Evolutionary conservation across 2,329 filamentous ascomycete genomes (phyloP).

Genomic region (Botrytis sinoallii): DNA sequence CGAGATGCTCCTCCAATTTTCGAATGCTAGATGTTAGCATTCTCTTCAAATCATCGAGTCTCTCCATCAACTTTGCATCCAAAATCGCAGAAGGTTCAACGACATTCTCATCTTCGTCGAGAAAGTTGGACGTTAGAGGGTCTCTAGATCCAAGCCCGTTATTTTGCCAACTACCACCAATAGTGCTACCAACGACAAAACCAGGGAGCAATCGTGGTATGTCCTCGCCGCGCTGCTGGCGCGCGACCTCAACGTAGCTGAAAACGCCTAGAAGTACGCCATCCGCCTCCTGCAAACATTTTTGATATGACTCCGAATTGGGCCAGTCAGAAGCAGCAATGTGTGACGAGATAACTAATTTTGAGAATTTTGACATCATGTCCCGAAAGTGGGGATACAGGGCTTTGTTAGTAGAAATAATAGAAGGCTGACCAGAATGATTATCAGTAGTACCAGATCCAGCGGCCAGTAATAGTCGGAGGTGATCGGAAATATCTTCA

Average conservation of each 20-base stretch:
- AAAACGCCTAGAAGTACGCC: constrained; percentile 91
- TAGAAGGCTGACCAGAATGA: constrained; percentile 97
- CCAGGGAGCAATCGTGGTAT: constrained; percentile 91
- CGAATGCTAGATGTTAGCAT: constrained; percentile 83
- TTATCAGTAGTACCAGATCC: constrained; percentile 98
- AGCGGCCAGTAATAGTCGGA: constrained; percentile 88
- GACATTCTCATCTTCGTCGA: constrained; percentile 74
- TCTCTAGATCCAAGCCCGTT: constrained; percentile 64
- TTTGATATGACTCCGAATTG: constrained; percentile 87
- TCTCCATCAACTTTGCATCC: constrained; percentile 74
- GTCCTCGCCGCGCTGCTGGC: constrained; percentile 87
- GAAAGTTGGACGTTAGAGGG: constrained; percentile 75
- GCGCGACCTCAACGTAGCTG: constrained; percentile 92
- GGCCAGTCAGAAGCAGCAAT: constrained; percentile 97
- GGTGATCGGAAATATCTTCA: constrained; percentile 97
- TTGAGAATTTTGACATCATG: constrained; percentile 99
- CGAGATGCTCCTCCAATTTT: constrained; percentile 79
- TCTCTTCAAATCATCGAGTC: constrained; percentile 80
- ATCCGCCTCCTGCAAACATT: constrained; percentile 96
- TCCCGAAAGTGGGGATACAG: constrained; percentile 96
- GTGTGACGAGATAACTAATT: constrained; percentile 94
- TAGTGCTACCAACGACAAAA: constrained; percentile 81
- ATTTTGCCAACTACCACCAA: constrained; percentile 85
- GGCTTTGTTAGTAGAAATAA: constrained; percentile 96
- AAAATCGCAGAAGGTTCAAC: constrained; percentile 70